phyloP scores from a whole-genome alignment of 164 flowering plant genomes.

The Vitis labrusca region DNA sequence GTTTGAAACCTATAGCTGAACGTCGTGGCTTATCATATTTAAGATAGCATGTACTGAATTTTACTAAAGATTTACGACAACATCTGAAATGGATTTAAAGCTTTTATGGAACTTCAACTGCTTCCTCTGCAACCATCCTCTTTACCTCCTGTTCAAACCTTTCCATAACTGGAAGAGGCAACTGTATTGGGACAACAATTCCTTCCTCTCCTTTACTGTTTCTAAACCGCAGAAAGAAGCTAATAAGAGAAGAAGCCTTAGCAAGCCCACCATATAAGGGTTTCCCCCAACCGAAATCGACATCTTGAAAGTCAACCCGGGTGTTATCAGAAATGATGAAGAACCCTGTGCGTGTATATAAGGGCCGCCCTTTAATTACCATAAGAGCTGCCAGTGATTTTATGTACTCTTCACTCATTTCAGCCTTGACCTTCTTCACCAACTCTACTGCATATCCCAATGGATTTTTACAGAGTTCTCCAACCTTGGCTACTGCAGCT shows the following conservation, averaged over 20 bases:
- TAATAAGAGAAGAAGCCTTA: not conserved
- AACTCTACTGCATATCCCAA: conserved; percentile 15
- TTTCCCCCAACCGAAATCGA: not conserved
- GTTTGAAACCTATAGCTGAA: too few species aligned
- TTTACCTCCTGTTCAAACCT: not conserved
- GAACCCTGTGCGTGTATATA: not conserved
- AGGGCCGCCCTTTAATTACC: not conserved
- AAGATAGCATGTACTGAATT: too few species aligned
- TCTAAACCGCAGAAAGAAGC: not conserved
- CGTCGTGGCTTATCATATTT: too few species aligned
- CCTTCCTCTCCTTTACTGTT: not conserved
- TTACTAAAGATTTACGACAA: too few species aligned
- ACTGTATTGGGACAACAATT: not conserved
- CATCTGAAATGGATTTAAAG: too few species aligned
- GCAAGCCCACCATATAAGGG: not conserved
- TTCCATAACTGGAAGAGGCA: conserved; percentile 1
- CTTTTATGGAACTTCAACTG: too few species aligned
- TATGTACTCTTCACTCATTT: not conserved
- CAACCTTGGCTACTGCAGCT: not conserved
- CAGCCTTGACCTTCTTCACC: not conserved
- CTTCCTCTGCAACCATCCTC: too few species aligned
- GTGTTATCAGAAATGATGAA: not conserved
- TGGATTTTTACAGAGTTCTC: not conserved
- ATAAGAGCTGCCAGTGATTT: not conserved
- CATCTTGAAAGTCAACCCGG: not conserved